Percentiles rank a stretch among this genome's conserved stretches.
Evolutionary conservation across 805 yeast genomes (phyloP).

Genomic region (Wickerhamomyces chambardii): DNA sequence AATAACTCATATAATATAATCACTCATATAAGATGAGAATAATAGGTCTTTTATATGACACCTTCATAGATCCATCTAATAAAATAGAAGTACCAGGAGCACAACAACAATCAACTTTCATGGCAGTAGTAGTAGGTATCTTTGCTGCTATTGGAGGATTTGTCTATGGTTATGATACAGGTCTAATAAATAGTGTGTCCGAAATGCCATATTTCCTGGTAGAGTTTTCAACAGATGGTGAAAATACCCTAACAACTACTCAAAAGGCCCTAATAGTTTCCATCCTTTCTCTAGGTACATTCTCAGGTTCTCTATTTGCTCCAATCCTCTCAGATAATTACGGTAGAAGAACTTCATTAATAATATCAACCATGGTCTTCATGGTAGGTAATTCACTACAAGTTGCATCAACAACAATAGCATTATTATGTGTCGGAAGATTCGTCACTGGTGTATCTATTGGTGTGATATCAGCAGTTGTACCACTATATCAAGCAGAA

Average conservation of each 20-base stretch:
- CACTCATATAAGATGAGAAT: too few species aligned
- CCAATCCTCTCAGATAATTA: constrained; percentile 58
- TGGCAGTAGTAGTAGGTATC: constrained; percentile 67
- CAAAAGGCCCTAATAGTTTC: constrained; percentile 71
- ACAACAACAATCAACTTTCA: constrained; percentile 37
- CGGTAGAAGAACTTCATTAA: constrained; percentile 65
- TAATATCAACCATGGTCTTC: constrained; percentile 56
- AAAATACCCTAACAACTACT: constrained; percentile 39
- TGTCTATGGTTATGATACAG: constrained; percentile 86
- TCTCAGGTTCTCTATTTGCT: constrained; percentile 53
- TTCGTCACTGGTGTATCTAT: constrained; percentile 64
- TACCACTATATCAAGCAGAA: constrained; percentile 78
- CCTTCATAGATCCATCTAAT: not conserved
- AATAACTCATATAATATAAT: too few species aligned
- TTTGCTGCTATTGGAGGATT: constrained; percentile 91
- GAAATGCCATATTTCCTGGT: constrained; percentile 64
- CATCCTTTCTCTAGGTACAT: constrained; percentile 75
- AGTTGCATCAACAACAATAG: constrained; percentile 37
- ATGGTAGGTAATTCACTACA: constrained; percentile 68
- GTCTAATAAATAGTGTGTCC: constrained; percentile 67
- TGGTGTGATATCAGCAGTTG: constrained; percentile 75
- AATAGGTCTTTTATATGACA: not conserved
- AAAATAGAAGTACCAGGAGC: constrained; percentile 16
- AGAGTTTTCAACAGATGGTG: constrained; percentile 40
- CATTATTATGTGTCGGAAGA: constrained; percentile 63